phyloP scores from a whole-genome alignment of 805 yeast species.

The Cyberlindnera sargentensis region DNA sequence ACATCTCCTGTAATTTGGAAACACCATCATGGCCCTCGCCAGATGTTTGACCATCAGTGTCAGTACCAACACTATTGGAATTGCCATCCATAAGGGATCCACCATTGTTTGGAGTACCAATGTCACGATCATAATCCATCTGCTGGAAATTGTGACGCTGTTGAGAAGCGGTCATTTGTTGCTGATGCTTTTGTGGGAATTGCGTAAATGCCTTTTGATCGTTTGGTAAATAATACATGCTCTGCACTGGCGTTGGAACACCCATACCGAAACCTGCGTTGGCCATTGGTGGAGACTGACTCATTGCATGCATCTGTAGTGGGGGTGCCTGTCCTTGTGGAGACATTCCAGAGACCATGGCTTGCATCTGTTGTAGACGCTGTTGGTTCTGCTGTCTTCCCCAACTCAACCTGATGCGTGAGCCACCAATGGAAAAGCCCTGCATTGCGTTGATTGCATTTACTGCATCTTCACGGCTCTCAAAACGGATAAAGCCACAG shows the following conservation, averaged over 20 bases:
- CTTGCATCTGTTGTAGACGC: constrained; percentile 10
- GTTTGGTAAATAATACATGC: constrained; percentile 15
- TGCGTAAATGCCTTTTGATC: constrained; percentile 5
- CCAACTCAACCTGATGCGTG: constrained; percentile 69
- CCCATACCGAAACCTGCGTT: constrained; percentile 9
- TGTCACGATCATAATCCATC: constrained; percentile 1
- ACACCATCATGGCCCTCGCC: constrained; percentile 5
- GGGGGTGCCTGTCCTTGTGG: not conserved
- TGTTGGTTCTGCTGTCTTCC: constrained; percentile 40
- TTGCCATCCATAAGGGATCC: too few relatives aligned
- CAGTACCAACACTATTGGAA: too few relatives aligned
- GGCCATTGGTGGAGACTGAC: not conserved
- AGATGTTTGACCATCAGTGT: not conserved
- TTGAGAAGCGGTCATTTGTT: not conserved
- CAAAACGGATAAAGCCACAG: constrained; percentile 70
- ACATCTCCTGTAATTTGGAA: constrained; percentile 21
- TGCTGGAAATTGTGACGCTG: not conserved
- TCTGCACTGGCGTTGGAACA: constrained; percentile 13
- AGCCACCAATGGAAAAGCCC: constrained; percentile 71
- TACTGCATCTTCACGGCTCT: constrained; percentile 65
- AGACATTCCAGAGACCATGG: constrained; percentile 13
- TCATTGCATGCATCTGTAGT: too few relatives aligned
- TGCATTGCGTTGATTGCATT: constrained; percentile 74
- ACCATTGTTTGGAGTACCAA: not conserved
- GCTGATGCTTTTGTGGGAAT: constrained; percentile 4